Conservation (phyloP, 805 yeast genomes). For the Hanseniaspora valbyensis region DNA sequence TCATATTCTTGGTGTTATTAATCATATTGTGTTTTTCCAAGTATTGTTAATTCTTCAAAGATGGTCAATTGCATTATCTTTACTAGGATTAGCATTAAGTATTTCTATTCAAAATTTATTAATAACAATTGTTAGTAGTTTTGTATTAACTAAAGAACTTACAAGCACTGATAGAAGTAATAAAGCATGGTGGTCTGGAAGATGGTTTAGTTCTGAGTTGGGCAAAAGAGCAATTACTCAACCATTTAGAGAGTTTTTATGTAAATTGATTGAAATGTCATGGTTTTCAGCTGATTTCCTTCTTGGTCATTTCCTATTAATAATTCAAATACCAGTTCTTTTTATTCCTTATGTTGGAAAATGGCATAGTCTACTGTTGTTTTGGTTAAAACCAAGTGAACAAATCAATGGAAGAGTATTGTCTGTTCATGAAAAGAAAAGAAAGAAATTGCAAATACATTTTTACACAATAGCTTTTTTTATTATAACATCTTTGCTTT, state of each 20-base stretch:
- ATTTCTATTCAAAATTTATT: conserved; percentile 40
- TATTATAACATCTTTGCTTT: conserved; percentile 24
- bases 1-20: conserved; percentile 39
- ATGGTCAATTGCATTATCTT: conserved; percentile 42
- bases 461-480: conserved; percentile 32
- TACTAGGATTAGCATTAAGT: conserved; percentile 45
- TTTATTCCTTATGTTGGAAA: conserved; percentile 46
- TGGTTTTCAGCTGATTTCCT: conserved; percentile 44
- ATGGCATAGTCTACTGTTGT: conserved; percentile 48
- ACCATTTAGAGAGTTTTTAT: conserved; percentile 46
- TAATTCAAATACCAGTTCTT: conserved; percentile 43
- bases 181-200: conserved; percentile 63
- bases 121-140: conserved; percentile 36
- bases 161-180: conserved; percentile 41
- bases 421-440: conserved; percentile 35
- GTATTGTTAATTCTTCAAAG: conserved; percentile 46
- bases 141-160: conserved; percentile 46
- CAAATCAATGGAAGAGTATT: conserved; percentile 40
- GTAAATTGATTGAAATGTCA: conserved; percentile 48
- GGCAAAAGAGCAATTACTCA: conserved; percentile 47
- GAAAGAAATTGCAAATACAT: conserved; percentile 30
- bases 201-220: conserved; percentile 47
- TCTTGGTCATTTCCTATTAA: conserved; percentile 43
- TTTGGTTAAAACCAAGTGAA: conserved; percentile 46
- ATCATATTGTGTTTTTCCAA: conserved; percentile 41